Evolutionary conservation across 176 grass and related monocot species (phyloP).

Genomic region (Alopecurus myosuroides): DNA sequence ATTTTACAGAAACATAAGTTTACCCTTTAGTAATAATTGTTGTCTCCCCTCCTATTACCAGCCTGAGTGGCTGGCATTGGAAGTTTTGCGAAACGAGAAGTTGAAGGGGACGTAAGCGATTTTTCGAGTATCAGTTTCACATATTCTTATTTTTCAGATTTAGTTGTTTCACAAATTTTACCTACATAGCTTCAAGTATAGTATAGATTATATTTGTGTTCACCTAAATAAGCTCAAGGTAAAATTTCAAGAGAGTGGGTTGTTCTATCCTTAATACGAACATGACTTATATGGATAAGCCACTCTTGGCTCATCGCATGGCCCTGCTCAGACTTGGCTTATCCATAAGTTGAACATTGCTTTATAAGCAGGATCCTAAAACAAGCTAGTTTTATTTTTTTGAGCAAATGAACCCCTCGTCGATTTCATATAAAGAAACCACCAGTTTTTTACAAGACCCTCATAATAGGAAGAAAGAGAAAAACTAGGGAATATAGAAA

Average conservation of each 20-base stretch:
- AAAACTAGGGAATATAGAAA: too few species aligned
- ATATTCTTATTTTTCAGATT: not conserved
- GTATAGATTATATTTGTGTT: not conserved
- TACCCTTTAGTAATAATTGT: not conserved
- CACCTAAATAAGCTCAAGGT: not conserved
- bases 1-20: not conserved
- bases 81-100: conserved; percentile 81
- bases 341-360: too few species aligned
- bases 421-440: too few species aligned
- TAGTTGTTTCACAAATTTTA: not conserved
- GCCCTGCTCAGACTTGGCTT: not conserved
- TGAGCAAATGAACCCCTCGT: too few species aligned
- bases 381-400: not conserved
- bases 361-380: not conserved
- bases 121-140: not conserved
- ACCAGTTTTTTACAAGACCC: too few species aligned
- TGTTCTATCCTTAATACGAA: not conserved
- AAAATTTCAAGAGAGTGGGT: not conserved
- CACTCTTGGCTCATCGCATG: not conserved
- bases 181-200: not conserved
- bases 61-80: conserved; percentile 96
- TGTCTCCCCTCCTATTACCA: conserved; percentile 21
- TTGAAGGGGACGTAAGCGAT: conserved; percentile 78
- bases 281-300: not conserved
- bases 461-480: too few species aligned